These are phyloP conservation scores for Suillus subaureus DNA, from an alignment of 768 basidiomycete species.

Conservation along the genomic window DNA sequence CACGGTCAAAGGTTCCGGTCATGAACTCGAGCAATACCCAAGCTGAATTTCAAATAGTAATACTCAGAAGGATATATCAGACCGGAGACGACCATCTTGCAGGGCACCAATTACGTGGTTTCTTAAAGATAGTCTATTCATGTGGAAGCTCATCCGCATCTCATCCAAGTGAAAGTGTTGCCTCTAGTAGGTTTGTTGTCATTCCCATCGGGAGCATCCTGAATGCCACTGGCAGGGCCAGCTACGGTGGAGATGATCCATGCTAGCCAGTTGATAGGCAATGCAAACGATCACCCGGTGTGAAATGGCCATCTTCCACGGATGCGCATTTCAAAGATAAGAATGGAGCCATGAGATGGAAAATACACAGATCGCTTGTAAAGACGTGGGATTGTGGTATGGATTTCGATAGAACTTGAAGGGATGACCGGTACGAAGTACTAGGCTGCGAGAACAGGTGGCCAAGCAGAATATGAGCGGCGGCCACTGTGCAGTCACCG, in stretches of 20 bases:
- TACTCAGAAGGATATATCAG: neutral
- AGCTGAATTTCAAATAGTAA: neutral
- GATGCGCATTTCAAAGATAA: neutral
- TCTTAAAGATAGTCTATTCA: neutral
- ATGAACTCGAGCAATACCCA: neutral
- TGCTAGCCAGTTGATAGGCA: neutral
- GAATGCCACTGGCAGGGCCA: neutral
- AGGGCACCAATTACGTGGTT: neutral
- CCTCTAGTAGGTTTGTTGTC: neutral
- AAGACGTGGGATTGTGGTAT: neutral
- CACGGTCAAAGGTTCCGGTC: neutral
- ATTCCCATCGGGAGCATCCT: neutral
- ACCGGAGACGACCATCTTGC: neutral
- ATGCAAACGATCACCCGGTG: neutral
- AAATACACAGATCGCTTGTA: neutral
- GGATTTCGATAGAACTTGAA: neutral
- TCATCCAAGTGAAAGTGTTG: neutral
- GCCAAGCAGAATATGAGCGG: neutral
- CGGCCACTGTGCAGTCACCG: neutral
- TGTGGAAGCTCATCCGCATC: neutral
- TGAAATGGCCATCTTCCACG: neutral
- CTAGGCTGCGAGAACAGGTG: neutral
- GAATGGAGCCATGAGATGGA: neutral
- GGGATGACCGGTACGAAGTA: neutral
- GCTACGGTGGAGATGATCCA: neutral